Evolutionary conservation across 495 filamentous ascomycete genomes (phyloP), one percentile per base, ranked within the genome.

Genomic region (Hypoxylon crocopeplum): DNA sequence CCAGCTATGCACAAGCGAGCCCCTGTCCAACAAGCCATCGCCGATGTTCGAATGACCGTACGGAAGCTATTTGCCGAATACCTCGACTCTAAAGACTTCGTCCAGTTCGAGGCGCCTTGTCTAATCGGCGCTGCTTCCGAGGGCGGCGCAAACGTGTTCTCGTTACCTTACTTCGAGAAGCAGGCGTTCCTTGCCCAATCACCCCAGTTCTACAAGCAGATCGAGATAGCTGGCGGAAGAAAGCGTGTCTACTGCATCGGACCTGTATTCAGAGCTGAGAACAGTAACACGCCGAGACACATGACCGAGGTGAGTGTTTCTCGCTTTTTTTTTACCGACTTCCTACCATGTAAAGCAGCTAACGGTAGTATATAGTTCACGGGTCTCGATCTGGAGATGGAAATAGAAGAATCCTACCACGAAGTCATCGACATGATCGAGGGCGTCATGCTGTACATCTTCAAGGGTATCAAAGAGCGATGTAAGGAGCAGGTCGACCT

Each of bases 331-430:
- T n/a, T n/a, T 22, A 15, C 17, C 12, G 15, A 17, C 4, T 19
- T 13, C 5, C 6, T 29, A 8, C 6, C 4, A 47, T 38, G 1
- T 8, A 45, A 2, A 39, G n/a, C 15, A 17, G 38, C n/a, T 46
- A 45, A 44, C 25, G 21, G 51, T 19, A 1, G 5, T 2, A n/a
- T 29, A 7, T 33, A 78, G 85, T 98, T 96, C 76, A 91, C 90
- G 36, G 94, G 94, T 72, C 89, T 98, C 55, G 94, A 98, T 90
- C 78, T 97, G 67, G 94, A 98, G 71, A 97, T 96, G 89, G 92
- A 92, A 29, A 96, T 97, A 72, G 83, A 88, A 48, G 77, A 90
- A 49, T 83, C 92, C 74, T 98, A 97, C 77, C 84, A 89, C 70
- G 94, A 98, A 72, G 92, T 95, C 30, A 74, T 91, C 19, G 73